phyloP scores from a whole-genome alignment of 148 eudicot species.

The Cornus kousa region DNA sequence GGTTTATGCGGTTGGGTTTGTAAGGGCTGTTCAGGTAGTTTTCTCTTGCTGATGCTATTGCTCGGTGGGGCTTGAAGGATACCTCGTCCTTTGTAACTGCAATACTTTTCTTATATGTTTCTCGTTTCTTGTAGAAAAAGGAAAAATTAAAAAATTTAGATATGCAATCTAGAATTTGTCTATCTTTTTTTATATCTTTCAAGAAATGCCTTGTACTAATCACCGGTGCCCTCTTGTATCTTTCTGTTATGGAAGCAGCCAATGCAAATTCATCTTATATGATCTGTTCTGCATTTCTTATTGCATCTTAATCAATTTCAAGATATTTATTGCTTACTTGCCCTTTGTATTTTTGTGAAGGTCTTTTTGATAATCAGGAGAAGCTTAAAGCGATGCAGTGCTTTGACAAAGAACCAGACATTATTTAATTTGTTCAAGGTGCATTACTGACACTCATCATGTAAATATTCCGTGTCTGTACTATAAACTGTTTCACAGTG shows the following conservation, averaged over 20 bases:
- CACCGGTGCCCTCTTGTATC: not conserved
- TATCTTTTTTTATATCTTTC: not conserved
- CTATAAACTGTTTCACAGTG: not conserved
- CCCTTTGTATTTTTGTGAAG: slow-evolving; percentile 39
- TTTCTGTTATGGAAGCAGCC: not conserved
- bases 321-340: not conserved
- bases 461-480: slow-evolving; percentile 1
- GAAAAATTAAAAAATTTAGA: no score
- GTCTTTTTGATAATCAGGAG: slow-evolving; percentile 88
- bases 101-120: no score
- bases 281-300: not conserved
- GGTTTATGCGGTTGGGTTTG: no score
- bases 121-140: no score
- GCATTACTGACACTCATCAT: not conserved
- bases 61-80: no score
- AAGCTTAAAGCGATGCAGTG: slow-evolving; percentile 94
- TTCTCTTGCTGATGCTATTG: no score
- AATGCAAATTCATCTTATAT: not conserved
- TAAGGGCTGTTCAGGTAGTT: no score
- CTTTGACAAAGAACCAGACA: slow-evolving; percentile 91
- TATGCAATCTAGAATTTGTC: not conserved
- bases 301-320: slow-evolving; percentile 1
- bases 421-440: slow-evolving; percentile 82
- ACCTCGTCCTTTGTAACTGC: no score
- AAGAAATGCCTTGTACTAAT: not conserved